Percentiles rank a stretch among this genome's conserved stretches.
These are phyloP conservation scores for Gloeostereum incarnatum DNA, from an alignment of 768 basidiomycete species.

Conservation along the genomic window DNA sequence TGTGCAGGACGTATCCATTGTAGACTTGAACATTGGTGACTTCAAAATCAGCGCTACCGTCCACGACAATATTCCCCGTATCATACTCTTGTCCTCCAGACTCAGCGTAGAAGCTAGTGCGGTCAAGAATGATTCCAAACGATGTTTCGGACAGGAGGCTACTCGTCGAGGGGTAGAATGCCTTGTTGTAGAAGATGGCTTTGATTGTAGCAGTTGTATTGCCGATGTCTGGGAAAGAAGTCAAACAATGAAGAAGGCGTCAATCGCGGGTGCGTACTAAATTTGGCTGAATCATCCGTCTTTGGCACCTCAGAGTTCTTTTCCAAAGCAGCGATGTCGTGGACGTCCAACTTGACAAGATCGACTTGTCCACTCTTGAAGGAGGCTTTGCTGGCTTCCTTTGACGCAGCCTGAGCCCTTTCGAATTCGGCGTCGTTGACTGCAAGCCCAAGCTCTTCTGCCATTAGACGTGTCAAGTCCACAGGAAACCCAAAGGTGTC, in stretches of 20 bases:
- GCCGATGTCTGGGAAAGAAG: slow-evolving; percentile 48
- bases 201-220: slow-evolving; percentile 70
- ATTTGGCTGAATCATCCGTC: slow-evolving; percentile 91
- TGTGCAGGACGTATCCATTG: slow-evolving; percentile 93
- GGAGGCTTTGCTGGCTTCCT: slow-evolving; percentile 84
- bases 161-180: slow-evolving; percentile 61
- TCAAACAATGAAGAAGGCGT: background rate
- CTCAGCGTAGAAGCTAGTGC: slow-evolving; percentile 96
- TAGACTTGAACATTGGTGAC: slow-evolving; percentile 91
- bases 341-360: slow-evolving; percentile 89
- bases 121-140: slow-evolving; percentile 86
- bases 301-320: slow-evolving; percentile 70
- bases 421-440: slow-evolving; percentile 89
- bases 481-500: slow-evolving; percentile 99
- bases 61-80: slow-evolving; percentile 90
- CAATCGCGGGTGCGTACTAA: slow-evolving; percentile 46
- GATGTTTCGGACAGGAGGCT: slow-evolving; percentile 52
- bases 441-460: slow-evolving; percentile 78
- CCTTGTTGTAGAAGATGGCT: slow-evolving; percentile 76
- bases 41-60: slow-evolving; percentile 85
- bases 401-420: slow-evolving; percentile 77
- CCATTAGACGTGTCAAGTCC: slow-evolving; percentile 95
- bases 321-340: slow-evolving; percentile 85
- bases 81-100: slow-evolving; percentile 97
- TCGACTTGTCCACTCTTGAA: slow-evolving; percentile 60